Conservation (phyloP, 1,284 basidiomycete genomes). For the Trichosporon faecale region DNA sequence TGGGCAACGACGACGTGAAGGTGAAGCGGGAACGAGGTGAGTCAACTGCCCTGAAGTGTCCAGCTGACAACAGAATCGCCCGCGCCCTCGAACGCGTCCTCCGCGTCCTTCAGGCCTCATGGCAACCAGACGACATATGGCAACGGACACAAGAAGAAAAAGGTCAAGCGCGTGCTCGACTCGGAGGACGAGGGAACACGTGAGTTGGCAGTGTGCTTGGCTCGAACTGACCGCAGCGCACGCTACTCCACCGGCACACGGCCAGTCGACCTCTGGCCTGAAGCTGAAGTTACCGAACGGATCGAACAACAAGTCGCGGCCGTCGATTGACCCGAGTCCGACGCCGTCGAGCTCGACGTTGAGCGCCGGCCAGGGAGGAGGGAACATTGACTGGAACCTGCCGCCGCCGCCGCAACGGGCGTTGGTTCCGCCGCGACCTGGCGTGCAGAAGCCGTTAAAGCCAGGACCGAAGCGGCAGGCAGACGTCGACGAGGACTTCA, state of each 20-base stretch:
- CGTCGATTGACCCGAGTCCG: conserved; percentile 52
- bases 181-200: conserved; percentile 69
- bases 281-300: conserved; percentile 41
- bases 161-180: conserved; percentile 66
- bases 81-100: conserved; percentile 44
- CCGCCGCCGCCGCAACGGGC: conserved; percentile 42
- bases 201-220: conserved; percentile 48
- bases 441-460: conserved; percentile 64
- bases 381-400: conserved; percentile 46
- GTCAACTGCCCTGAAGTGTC: neutral
- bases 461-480: conserved; percentile 74
- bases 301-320: conserved; percentile 32
- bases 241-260: conserved; percentile 49
- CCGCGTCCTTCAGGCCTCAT: conserved; percentile 32
- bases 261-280: conserved; percentile 38
- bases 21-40: conserved; percentile 42
- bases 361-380: conserved; percentile 36
- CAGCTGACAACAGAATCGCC: conserved; percentile 37
- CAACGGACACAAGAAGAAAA: conserved; percentile 72
- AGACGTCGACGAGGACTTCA: conserved; percentile 82
- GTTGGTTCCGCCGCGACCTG: conserved; percentile 65
- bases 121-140: conserved; percentile 35
- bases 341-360: conserved; percentile 35
- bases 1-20: conserved; percentile 33
- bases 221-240: conserved; percentile 35